A percentile compares a stretch with the other conserved stretches of the same genome.
Conservation (phyloP, 352 stramenopile species). For the Halophytophthora batemanensis region DNA sequence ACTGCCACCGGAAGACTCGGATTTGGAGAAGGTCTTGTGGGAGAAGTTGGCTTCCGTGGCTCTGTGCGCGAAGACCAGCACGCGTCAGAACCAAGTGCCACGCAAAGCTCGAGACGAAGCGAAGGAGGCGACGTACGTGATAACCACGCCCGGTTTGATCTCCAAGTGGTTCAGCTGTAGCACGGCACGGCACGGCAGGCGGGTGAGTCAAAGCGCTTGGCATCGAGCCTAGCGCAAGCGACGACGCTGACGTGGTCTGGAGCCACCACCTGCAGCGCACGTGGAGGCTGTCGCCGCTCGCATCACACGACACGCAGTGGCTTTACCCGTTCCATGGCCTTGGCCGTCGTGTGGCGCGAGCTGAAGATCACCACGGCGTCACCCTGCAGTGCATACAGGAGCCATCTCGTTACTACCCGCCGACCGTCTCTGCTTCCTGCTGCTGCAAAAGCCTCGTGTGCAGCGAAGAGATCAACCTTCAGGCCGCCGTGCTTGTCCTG, state of each 20-base stretch:
- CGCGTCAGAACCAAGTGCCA: background rate
- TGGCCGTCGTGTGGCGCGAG: slow-evolving; percentile 57
- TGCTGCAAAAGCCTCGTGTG: background rate
- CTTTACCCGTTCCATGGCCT: slow-evolving; percentile 72
- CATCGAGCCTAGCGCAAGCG: background rate
- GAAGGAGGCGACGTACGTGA: slow-evolving; percentile 47
- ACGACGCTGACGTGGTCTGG: background rate
- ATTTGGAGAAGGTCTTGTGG: slow-evolving; percentile 20
- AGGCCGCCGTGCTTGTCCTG: slow-evolving; percentile 72
- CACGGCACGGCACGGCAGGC: slow-evolving; percentile 26
- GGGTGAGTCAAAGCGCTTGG: slow-evolving; percentile 17
- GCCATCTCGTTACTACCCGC: background rate
- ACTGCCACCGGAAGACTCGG: background rate
- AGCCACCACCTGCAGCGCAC: background rate
- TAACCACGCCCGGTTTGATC: slow-evolving; percentile 80
- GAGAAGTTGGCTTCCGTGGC: slow-evolving; percentile 47
- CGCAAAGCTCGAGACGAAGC: background rate
- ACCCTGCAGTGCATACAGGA: slow-evolving; percentile 30
- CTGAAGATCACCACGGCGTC: slow-evolving; percentile 83
- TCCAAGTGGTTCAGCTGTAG: slow-evolving; percentile 73
- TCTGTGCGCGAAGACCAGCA: slow-evolving; percentile 14
- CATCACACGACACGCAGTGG: background rate
- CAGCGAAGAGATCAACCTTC: slow-evolving; percentile 38
- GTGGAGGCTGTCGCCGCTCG: too few species aligned
- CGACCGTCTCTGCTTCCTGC: background rate